Evolutionary conservation across 2,329 filamentous ascomycete genomes (phyloP), one percentile per base, ranked within the genome.

Genomic region (Colletotrichum chlorophyti): DNA sequence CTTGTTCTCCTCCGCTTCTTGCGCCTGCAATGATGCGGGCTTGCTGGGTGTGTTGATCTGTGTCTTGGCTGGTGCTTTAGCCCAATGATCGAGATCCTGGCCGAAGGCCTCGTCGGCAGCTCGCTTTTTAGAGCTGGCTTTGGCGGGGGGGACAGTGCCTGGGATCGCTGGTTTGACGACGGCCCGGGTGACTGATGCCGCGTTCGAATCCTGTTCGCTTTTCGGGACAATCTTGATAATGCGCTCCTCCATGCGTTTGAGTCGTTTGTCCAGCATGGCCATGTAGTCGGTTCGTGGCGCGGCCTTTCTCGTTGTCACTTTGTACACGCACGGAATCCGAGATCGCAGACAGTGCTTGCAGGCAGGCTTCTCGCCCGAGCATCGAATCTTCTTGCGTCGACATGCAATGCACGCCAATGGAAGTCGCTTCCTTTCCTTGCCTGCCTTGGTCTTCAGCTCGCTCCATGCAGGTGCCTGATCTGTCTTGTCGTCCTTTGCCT

Each of bases 171-270:
- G 94, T 69, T 94, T 96, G 29, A 98, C 91, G 6, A 91, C 83
- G 10, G 93, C 93, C 57, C 95, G 83, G 5, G 89, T 89, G 32
- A 96, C 88, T 7, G 83, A 80, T 8, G 83, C 78, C 58, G 89
- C 71, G 9, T 74, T 81, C 23, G 85, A 79, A 37, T 90, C 87
- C 62, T 91, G 83, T 63, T 96, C 93, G 37, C 91, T 85, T 70
- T 94, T 96, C 0, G 95, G 94, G 24, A 98, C 90, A 58, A 94
- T 89, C 72, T 97, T 97, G 76, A 98, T 96, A 62, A 98, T 95
- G 54, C 94, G 89, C 68, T 98, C 94, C 74, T 99, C 95, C 95
- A 98, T 98, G 55, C 94, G 84, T 79, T 96, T 97, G 65, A 98
- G 74, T 50, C 95, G 85, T 76, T 97, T 97, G 76, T 98, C 95